These are phyloP conservation scores for Trametes cubensis DNA, from an alignment of 768 basidiomycete species.

Conservation along the genomic window DNA sequence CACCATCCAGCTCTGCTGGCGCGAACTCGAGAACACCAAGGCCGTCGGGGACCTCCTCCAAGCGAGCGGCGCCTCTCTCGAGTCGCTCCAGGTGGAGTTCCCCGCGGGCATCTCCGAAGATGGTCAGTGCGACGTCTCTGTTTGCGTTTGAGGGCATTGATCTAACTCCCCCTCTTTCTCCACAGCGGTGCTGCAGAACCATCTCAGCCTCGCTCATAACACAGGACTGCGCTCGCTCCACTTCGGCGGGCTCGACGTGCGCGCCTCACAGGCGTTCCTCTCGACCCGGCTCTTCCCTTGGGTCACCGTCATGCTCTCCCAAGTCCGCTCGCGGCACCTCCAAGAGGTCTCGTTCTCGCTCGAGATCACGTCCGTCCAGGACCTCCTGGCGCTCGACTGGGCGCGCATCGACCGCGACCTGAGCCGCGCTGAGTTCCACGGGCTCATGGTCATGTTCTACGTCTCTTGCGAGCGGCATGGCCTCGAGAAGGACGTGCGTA, in stretches of 20 bases:
- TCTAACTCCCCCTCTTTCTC: not conserved
- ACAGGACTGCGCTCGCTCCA: conserved; percentile 31
- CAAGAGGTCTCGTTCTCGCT: conserved; percentile 32
- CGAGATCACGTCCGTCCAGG: conserved; percentile 27
- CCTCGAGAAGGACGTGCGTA: conserved; percentile 22
- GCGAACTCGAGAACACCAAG: conserved; percentile 32
- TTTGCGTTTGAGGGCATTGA: not conserved
- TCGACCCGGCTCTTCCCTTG: conserved; percentile 31
- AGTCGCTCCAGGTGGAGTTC: conserved; percentile 33
- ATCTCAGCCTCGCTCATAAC: conserved; percentile 33
- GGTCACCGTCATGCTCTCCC: conserved; percentile 31
- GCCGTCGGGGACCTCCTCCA: conserved; percentile 31
- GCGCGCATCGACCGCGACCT: conserved; percentile 32
- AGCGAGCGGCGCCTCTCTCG: conserved; percentile 32
- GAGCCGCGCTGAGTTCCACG: conserved; percentile 27
- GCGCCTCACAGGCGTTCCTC: conserved; percentile 28
- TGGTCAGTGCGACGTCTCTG: conserved; percentile 16
- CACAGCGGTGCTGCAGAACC: conserved; percentile 29
- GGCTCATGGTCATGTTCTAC: conserved; percentile 30
- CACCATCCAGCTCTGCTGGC: conserved; percentile 35
- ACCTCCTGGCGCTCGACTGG: conserved; percentile 32
- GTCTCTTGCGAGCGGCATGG: conserved; percentile 26
- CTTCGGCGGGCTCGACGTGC: conserved; percentile 32
- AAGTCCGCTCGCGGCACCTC: conserved; percentile 25
- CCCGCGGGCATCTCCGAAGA: conserved; percentile 30